These are phyloP conservation scores for Cyberlindnera euphorbiae DNA, from an alignment of 805 yeast genomes.

Conservation along the genomic window DNA sequence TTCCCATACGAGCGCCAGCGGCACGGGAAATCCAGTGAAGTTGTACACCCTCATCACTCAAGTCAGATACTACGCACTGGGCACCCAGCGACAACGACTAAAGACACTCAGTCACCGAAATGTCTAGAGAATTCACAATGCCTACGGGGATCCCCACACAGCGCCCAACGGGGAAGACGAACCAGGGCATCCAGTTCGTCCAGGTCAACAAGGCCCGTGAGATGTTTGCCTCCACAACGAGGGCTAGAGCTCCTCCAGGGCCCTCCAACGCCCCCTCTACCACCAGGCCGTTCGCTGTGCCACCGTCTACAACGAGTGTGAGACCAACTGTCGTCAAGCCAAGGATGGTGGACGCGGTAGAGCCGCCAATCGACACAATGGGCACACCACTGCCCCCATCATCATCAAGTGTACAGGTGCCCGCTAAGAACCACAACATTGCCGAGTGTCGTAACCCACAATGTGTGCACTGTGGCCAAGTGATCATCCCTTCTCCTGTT, in stretches of 20 bases:
- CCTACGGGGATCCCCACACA: conserved; percentile 12
- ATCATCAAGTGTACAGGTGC: conserved; percentile 28
- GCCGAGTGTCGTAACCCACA: conserved; percentile 35
- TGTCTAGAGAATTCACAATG: conserved; percentile 9
- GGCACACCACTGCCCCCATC: conserved; percentile 11
- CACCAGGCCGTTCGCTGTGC: not conserved
- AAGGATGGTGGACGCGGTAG: too few species aligned
- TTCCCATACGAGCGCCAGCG: too few species aligned
- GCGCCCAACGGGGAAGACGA: conserved; percentile 5
- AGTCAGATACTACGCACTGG: too few species aligned
- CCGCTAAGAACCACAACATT: conserved; percentile 36
- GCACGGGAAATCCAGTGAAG: too few species aligned
- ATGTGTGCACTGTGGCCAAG: conserved; percentile 64
- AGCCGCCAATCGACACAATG: too few species aligned
- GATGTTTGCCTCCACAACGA: conserved; percentile 41
- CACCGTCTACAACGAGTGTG: conserved; percentile 12
- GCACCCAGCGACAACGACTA: too few species aligned
- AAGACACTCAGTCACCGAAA: too few species aligned
- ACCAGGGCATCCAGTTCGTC: conserved; percentile 44
- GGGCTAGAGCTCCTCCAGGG: conserved; percentile 30
- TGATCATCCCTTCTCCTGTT: conserved; percentile 73
- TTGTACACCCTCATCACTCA: too few species aligned
- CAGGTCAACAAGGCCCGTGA: conserved; percentile 61
- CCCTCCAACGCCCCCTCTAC: not conserved
- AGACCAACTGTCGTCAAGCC: too few species aligned